Percentiles rank a stretch among this genome's conserved stretches.
These are phyloP conservation scores for Nemania sp. DNA, from an alignment of 2,329 filamentous ascomycete genomes.

Conservation along the genomic window DNA sequence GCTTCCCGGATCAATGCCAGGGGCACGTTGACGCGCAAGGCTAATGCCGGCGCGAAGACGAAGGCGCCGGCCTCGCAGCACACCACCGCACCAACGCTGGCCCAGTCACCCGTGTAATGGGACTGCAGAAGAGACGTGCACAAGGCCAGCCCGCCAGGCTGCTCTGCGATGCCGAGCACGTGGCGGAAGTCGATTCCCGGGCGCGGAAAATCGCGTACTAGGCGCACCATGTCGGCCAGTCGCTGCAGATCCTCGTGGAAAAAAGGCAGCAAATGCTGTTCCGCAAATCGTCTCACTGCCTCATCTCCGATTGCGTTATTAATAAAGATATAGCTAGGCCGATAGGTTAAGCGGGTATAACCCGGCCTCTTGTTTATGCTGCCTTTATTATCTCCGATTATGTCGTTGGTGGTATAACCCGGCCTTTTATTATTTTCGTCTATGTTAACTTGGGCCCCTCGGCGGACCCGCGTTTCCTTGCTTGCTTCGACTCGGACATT, in stretches of 20 bases:
- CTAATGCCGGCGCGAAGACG: constrained; percentile 58
- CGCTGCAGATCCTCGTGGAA: constrained; percentile 50
- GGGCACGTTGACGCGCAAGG: constrained; percentile 45
- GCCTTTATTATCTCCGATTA: no score
- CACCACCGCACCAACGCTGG: constrained; percentile 49
- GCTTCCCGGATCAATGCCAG: constrained; percentile 58
- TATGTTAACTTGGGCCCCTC: constrained; percentile 33
- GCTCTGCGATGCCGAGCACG: constrained; percentile 59
- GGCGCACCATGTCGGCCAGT: constrained; percentile 55
- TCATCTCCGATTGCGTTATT: constrained; percentile 53
- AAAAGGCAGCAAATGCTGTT: constrained; percentile 49
- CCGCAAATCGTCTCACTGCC: constrained; percentile 47
- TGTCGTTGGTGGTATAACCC: constrained; percentile 31
- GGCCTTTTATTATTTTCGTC: constrained; percentile 23
- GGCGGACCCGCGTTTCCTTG: constrained; percentile 44
- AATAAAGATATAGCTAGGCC: constrained; percentile 53
- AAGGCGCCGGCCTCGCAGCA: constrained; percentile 63
- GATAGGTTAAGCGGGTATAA: constrained; percentile 37
- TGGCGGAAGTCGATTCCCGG: constrained; percentile 60
- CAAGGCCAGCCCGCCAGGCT: constrained; percentile 53
- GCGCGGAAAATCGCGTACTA: constrained; percentile 55
- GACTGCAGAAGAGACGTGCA: constrained; percentile 55
- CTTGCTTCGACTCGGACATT: constrained; percentile 56
- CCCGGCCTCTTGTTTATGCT: constrained; percentile 28
- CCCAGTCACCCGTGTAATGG: constrained; percentile 54